Conservation (phyloP, 768 basidiomycete genomes). For the Tricholoma bakamatsutake region DNA sequence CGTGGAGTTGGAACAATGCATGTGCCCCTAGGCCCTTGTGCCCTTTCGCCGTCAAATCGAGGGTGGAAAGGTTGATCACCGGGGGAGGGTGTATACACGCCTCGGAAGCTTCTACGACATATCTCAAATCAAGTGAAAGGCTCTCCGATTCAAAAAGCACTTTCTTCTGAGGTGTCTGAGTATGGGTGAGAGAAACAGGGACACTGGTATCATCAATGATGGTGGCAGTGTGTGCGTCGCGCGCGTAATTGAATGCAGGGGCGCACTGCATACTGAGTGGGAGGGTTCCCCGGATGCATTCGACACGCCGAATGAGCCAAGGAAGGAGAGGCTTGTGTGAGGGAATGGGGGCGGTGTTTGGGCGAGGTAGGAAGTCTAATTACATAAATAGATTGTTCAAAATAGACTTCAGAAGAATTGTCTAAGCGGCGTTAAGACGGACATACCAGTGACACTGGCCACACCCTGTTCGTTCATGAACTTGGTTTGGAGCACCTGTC, state of each 20-base stretch:
- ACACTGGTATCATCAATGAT: conserved; percentile 41
- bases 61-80: conserved; percentile 45
- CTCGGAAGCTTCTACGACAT: conserved; percentile 50
- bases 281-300: conserved; percentile 80
- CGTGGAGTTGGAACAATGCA: conserved; percentile 55
- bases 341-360: conserved; percentile 26
- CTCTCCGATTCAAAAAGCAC: conserved; percentile 55
- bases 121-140: conserved; percentile 72
- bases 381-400: conserved; percentile 3
- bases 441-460: conserved; percentile 68
- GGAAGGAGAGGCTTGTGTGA: conserved; percentile 59
- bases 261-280: conserved; percentile 85
- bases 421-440: neutral
- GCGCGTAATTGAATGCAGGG: conserved; percentile 95
- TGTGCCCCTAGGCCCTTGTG: conserved; percentile 67
- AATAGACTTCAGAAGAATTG: neutral
- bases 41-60: conserved; percentile 65
- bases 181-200: conserved; percentile 4
- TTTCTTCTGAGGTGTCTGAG: conserved; percentile 37
- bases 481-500: conserved; percentile 80
- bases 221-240: conserved; percentile 61
- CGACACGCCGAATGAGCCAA: conserved; percentile 82
- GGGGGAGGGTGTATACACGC: conserved; percentile 29
- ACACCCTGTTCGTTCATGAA: conserved; percentile 89
- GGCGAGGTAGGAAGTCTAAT: conserved; percentile 77